phyloP scores from a whole-genome alignment of 495 filamentous ascomycete genomes.

The Penicillium turbatum region DNA sequence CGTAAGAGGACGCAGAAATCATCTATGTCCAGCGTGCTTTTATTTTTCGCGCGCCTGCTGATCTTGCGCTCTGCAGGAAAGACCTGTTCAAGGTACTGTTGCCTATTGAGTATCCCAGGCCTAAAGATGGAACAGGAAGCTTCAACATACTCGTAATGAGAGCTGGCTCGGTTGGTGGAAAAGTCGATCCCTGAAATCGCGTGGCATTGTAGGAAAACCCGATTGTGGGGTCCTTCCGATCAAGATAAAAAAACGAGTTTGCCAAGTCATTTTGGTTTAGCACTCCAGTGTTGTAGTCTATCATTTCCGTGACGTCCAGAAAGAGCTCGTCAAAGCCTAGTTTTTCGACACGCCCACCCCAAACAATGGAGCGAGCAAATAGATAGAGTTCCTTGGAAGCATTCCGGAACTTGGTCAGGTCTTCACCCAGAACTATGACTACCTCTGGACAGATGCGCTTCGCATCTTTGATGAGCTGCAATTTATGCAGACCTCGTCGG shows the following conservation, averaged over 20 bases:
- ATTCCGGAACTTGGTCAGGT: conserved; percentile 79
- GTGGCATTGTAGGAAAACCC: conserved; percentile 79
- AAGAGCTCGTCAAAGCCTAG: conserved; percentile 85
- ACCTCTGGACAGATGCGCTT: conserved; percentile 78
- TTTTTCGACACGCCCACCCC: conserved; percentile 70
- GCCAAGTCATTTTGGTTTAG: conserved; percentile 61
- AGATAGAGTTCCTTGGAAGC: conserved; percentile 75
- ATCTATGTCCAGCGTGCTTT: too few species aligned
- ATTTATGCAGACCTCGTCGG: conserved; percentile 68
- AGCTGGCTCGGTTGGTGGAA: conserved; percentile 32
- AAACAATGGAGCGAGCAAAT: conserved; percentile 63
- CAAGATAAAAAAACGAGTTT: conserved; percentile 77
- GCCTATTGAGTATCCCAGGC: too few species aligned
- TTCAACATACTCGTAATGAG: too few species aligned
- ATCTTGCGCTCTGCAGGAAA: too few species aligned
- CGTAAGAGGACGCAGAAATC: too few species aligned
- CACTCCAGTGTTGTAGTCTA: conserved; percentile 70
- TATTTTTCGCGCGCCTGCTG: too few species aligned
- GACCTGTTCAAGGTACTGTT: too few species aligned
- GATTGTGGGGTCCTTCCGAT: conserved; percentile 64
- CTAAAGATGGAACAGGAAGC: too few species aligned
- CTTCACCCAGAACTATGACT: conserved; percentile 80
- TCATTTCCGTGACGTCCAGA: conserved; percentile 78
- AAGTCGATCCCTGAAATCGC: conserved; percentile 52
- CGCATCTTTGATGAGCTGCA: conserved; percentile 78